Evolutionary conservation across 768 basidiomycete species (phyloP).

Genomic region (Trametes elegans): DNA sequence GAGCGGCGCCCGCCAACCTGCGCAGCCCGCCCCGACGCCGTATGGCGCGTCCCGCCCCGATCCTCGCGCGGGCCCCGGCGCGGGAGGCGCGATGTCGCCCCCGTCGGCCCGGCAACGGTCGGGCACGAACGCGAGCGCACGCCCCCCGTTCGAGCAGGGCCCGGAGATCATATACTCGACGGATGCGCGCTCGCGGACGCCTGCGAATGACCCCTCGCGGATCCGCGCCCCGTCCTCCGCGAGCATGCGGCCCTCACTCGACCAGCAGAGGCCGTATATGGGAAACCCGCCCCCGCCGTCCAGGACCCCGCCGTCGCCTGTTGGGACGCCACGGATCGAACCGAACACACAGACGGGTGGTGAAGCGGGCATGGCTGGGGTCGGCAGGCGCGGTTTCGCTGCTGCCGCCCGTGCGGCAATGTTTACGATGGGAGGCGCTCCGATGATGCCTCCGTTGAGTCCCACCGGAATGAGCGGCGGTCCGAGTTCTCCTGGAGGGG

Average conservation of each 20-base stretch:
- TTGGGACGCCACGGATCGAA: slow-evolving; percentile 21
- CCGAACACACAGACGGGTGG: slow-evolving; percentile 75
- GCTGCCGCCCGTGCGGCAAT: slow-evolving; percentile 70
- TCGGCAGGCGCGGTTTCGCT: slow-evolving; percentile 79
- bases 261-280: slow-evolving; percentile 21
- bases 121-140: slow-evolving; percentile 12
- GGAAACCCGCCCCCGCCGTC: slow-evolving; percentile 5
- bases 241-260: slow-evolving; percentile 20
- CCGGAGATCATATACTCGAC: slow-evolving; percentile 22
- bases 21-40: slow-evolving; percentile 14
- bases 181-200: slow-evolving; percentile 8
- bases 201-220: slow-evolving; percentile 5
- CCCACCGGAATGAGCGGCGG: slow-evolving; percentile 3
- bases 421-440: slow-evolving; percentile 30
- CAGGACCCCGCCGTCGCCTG: neutral
- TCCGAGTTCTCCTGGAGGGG: slow-evolving; percentile 15
- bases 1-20: slow-evolving; percentile 11
- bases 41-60: slow-evolving; percentile 1
- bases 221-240: slow-evolving; percentile 27
- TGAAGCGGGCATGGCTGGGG: slow-evolving; percentile 87
- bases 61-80: neutral
- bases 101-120: slow-evolving; percentile 8
- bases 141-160: slow-evolving; percentile 6
- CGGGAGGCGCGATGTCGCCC: neutral
- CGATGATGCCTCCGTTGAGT: slow-evolving; percentile 6